A percentile compares a stretch with the other conserved stretches of the same genome.
Evolutionary conservation across 2,329 filamentous ascomycete genomes (phyloP).

Genomic region (Cercospora zeina): DNA sequence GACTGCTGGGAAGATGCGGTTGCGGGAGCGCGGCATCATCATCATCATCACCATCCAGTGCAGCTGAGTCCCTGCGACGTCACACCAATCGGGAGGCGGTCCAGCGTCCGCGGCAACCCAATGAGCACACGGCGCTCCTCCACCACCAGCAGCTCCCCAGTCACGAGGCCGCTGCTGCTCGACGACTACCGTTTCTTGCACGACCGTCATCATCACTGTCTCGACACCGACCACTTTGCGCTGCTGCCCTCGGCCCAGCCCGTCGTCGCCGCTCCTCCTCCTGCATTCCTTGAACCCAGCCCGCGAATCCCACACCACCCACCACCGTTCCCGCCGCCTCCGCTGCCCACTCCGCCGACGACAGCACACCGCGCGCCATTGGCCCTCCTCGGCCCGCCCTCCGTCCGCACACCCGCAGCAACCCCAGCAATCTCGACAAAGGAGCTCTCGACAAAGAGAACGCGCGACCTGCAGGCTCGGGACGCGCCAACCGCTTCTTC

Average conservation of each 20-base stretch:
- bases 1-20: background rate
- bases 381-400: background rate
- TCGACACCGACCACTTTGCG: background rate
- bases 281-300: background rate
- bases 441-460: constrained; percentile 8
- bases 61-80: background rate
- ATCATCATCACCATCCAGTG: background rate
- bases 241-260: background rate
- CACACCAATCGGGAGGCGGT: background rate
- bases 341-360: background rate
- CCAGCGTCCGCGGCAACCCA: background rate
- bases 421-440: background rate
- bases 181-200: background rate
- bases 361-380: background rate
- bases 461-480: constrained; percentile 16
- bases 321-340: background rate
- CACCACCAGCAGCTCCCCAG: background rate
- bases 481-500: background rate
- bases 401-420: background rate
- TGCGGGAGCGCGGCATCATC: background rate
- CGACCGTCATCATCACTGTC: background rate
- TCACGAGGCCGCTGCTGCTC: background rate
- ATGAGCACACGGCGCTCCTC: constrained; percentile 3
- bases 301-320: background rate
- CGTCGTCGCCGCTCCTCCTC: background rate